These are phyloP conservation scores for Suillus spraguei DNA, from an alignment of 768 basidiomycete genomes.

Conservation along the genomic window DNA sequence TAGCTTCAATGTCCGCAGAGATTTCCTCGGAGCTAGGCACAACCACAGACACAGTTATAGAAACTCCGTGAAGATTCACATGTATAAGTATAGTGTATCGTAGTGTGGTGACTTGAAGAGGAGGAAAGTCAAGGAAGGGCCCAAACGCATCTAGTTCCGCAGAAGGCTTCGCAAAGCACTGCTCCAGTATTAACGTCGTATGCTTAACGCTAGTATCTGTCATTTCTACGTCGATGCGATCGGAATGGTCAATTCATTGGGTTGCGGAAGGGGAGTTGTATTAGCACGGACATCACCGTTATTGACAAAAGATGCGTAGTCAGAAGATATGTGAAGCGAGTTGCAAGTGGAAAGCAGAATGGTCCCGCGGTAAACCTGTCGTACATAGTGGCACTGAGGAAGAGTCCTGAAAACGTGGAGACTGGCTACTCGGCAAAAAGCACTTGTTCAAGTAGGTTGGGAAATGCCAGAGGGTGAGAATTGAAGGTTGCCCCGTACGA, in stretches of 20 bases:
- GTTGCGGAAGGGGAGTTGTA: neutral
- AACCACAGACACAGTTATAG: neutral
- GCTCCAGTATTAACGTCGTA: neutral
- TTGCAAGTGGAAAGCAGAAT: neutral
- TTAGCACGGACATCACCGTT: neutral
- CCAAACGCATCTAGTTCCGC: too few species aligned
- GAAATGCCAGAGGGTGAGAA: neutral
- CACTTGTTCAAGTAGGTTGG: neutral
- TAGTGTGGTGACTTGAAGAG: neutral
- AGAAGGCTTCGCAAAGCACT: neutral
- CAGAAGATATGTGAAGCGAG: neutral
- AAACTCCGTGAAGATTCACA: neutral
- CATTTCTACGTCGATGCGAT: conserved; percentile 2
- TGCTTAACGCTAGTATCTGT: neutral
- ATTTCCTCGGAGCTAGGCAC: neutral
- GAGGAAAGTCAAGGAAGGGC: neutral
- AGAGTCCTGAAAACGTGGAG: neutral
- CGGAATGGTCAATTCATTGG: neutral
- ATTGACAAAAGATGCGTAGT: neutral
- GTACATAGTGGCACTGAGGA: neutral
- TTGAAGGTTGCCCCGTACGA: neutral
- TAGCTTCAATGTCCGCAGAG: neutral
- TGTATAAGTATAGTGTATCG: neutral
- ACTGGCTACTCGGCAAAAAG: neutral
- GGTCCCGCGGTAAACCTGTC: neutral